phyloP scores from a whole-genome alignment of 1,139 yeast genomes.

The Candida anutae region DNA sequence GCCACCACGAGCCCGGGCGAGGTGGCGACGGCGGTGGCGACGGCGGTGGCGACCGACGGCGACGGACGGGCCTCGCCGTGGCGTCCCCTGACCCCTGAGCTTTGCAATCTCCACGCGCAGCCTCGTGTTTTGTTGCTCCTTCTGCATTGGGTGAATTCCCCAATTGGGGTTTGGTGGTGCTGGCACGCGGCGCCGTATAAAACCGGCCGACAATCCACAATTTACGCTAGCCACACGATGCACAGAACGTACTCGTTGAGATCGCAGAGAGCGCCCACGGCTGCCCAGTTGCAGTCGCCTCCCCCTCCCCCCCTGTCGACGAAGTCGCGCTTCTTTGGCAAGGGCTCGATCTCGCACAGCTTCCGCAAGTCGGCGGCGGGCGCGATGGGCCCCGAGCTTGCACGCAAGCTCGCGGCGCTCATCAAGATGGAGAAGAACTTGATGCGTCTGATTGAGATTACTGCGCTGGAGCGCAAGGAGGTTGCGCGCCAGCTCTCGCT shows the following conservation, averaged over 20 bases:
- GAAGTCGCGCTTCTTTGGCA: constrained; percentile 64
- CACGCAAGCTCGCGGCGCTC: constrained; percentile 68
- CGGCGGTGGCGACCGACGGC: no score
- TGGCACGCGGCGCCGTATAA: no score
- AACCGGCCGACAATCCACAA: no score
- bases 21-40: no score
- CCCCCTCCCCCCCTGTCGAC: constrained; percentile 75
- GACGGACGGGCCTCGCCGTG: no score
- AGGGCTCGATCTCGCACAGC: constrained; percentile 56
- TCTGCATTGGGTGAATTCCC: no score
- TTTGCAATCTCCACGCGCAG: no score
- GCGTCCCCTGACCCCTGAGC: no score
- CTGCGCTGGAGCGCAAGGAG: constrained; percentile 71
- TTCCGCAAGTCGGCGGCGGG: constrained; percentile 70
- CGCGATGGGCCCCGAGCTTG: constrained; percentile 69
- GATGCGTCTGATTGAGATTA: constrained; percentile 71
- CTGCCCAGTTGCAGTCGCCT: constrained; percentile 72
- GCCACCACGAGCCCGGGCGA: no score
- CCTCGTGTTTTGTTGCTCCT: no score
- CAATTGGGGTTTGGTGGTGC: no score
- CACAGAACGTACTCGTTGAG: constrained; percentile 81
- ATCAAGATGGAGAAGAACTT: constrained; percentile 79
- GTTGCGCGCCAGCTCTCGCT: constrained; percentile 77
- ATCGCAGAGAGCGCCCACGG: constrained; percentile 74
- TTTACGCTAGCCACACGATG: constrained; percentile 42